Base-by-base conservation (phyloP, 352 stramenopile genomes). In the Phytopythium helicoides region DNA sequence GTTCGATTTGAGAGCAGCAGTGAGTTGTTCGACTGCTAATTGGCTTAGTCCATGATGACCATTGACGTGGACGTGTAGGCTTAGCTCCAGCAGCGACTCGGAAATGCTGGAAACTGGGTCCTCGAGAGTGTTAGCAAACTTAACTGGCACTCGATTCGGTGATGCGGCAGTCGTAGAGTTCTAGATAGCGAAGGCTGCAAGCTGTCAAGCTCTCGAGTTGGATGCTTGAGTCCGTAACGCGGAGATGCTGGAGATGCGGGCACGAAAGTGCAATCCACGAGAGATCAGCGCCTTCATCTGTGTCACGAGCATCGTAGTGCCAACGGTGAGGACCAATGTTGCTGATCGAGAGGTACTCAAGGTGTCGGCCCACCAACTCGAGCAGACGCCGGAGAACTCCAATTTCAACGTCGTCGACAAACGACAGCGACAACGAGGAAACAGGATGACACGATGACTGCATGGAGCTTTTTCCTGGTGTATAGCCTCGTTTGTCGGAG, bases 271-370 rank as follows among this genome's bases (percentile, higher is more conserved):
- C 8, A 10, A 51, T 28, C 45, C 45, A 51, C 2, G 26, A 7
- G 2, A 51, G 45, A 21, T 51, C 28, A 19, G 38, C 45, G 3
- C 42, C 42, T 3, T 48, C 42, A 5, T 33, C 12, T 1, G 42
- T 48, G 42, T 26, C 22, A 10, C 15, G 18, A 11, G 7, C 16
- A 23, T 48, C 23, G 3, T 48, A 28, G 14, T 48, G 42, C 42
- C 42, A 48, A 6, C 26, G 28, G 11, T 33, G 31, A 16, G 18
- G 19, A 6, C 45, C 26, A 10, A 51, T 23, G n/a, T 51, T 39
- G 45, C 15, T 33, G 9, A 51, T 51, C 15, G 45, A 51, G 1
- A 51, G 45, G 12, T 40, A 51, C 26, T 51, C 31, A 1, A 40
- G 18, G 8, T 28, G 34, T 11, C 18, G n/a, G 4, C 45, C 45